Percentiles rank a stretch among this genome's conserved stretches.
phyloP scores from a whole-genome alignment of 306 rosid species.

The Dryas alaskensis region DNA sequence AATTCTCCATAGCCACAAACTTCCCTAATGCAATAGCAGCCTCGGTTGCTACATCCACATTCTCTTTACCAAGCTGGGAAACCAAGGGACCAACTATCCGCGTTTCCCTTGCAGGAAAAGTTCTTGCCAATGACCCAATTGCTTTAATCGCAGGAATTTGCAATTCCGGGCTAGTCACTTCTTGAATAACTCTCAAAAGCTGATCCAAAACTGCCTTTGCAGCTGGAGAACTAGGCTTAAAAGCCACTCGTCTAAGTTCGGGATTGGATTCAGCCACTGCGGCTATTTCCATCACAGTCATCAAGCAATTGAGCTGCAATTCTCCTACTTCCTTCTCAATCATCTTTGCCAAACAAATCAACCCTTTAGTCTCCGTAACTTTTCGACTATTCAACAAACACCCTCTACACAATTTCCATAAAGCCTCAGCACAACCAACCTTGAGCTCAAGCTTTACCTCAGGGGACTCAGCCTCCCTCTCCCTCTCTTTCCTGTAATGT shows the following conservation, averaged over 20 bases:
- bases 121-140: conserved; percentile 73
- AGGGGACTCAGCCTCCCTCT: conserved; percentile 52
- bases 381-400: conserved; percentile 53
- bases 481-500: conserved; percentile 50
- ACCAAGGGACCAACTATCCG: conserved; percentile 70
- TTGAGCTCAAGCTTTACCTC: conserved; percentile 55
- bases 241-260: conserved; percentile 69
- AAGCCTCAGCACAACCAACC: conserved; percentile 69
- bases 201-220: conserved; percentile 79
- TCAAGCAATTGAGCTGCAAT: conserved; percentile 68
- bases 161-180: conserved; percentile 35
- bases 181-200: conserved; percentile 59
- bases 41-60: conserved; percentile 65
- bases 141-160: conserved; percentile 70
- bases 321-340: conserved; percentile 57
- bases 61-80: conserved; percentile 48
- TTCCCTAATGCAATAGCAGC: conserved; percentile 61
- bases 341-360: conserved; percentile 81
- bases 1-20: conserved; percentile 69
- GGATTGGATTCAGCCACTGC: conserved; percentile 59
- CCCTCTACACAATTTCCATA: conserved; percentile 70
- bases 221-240: conserved; percentile 62
- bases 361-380: conserved; percentile 80
- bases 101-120: conserved; percentile 72
- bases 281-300: conserved; percentile 79